These are phyloP conservation scores for Parmales sp. DNA, from an alignment of 108 stramenopile species.

Conservation along the genomic window DNA sequence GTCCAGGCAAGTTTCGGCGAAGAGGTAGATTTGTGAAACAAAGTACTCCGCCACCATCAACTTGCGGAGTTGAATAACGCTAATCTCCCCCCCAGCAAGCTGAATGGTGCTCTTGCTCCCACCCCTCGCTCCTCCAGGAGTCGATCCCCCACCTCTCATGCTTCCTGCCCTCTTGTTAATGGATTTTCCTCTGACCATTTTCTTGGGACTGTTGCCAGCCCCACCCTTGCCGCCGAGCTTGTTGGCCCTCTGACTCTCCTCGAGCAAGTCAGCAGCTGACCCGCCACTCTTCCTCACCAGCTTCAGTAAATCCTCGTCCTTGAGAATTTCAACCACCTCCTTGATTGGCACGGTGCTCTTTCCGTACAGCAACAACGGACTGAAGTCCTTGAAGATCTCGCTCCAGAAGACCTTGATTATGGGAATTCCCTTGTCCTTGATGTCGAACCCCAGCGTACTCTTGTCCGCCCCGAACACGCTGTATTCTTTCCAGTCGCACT, in stretches of 20 bases:
- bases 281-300: not conserved
- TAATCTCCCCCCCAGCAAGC: not conserved
- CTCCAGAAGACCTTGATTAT: not conserved
- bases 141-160: not conserved
- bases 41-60: conserved; percentile 19
- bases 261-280: not conserved
- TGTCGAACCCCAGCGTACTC: not conserved
- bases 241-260: not conserved
- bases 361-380: not conserved
- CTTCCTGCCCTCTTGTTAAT: not conserved
- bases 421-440: conserved; percentile 1
- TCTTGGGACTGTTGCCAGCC: not conserved
- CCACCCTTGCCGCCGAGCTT: no score
- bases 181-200: not conserved
- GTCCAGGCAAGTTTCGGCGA: conserved; percentile 25
- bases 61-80: conserved; percentile 7
- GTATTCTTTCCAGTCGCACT: not conserved
- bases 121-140: not conserved
- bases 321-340: conserved; percentile 6
- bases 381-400: conserved; percentile 1
- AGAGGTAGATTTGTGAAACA: conserved; percentile 22
- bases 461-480: not conserved
- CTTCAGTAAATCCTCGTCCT: not conserved
- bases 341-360: not conserved
- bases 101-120: not conserved